Evolutionary conservation across 1,139 yeast genomes (phyloP).

Genomic region (Sugiyamaella xylanicola): DNA sequence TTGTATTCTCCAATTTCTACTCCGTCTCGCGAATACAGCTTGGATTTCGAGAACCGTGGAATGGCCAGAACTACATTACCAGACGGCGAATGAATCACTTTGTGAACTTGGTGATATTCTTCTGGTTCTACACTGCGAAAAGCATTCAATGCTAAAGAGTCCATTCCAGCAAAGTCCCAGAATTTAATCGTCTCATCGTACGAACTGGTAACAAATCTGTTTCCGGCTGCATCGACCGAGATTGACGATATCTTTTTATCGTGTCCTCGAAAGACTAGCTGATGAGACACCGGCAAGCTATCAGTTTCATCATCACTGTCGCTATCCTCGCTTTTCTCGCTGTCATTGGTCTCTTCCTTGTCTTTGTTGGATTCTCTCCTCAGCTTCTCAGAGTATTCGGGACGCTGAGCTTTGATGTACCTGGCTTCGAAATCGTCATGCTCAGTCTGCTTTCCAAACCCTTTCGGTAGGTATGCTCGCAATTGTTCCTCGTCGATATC

Average conservation of each 20-base stretch:
- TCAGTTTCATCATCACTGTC: constrained; percentile 35
- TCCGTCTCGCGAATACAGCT: constrained; percentile 37
- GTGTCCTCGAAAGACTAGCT: constrained; percentile 38
- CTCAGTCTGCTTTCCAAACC: constrained; percentile 27
- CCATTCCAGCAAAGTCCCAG: constrained; percentile 45
- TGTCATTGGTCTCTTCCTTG: constrained; percentile 6
- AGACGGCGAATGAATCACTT: constrained; percentile 32
- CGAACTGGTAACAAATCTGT: constrained; percentile 39
- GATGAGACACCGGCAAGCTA: constrained; percentile 41
- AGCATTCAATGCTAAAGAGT: constrained; percentile 32
- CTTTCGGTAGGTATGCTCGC: constrained; percentile 22
- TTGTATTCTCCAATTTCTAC: constrained; percentile 35
- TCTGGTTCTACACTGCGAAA: constrained; percentile 40
- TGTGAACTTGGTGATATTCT: constrained; percentile 37
- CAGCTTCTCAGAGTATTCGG: constrained; percentile 25
- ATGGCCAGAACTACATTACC: constrained; percentile 37
- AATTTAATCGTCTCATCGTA: constrained; percentile 38
- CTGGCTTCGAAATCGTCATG: constrained; percentile 21
- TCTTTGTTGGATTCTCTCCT: constrained; percentile 6
- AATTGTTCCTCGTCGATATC: constrained; percentile 11
- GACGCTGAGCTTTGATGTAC: constrained; percentile 24
- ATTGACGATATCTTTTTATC: constrained; percentile 37
- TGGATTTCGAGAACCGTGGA: constrained; percentile 37
- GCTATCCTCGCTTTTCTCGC: constrained; percentile 22
- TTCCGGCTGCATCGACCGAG: constrained; percentile 39